Evolutionary conservation across 2,329 filamentous ascomycete genomes (phyloP), one percentile per base, ranked within the genome.

Genomic region (Pseudocercospora fuligena): DNA sequence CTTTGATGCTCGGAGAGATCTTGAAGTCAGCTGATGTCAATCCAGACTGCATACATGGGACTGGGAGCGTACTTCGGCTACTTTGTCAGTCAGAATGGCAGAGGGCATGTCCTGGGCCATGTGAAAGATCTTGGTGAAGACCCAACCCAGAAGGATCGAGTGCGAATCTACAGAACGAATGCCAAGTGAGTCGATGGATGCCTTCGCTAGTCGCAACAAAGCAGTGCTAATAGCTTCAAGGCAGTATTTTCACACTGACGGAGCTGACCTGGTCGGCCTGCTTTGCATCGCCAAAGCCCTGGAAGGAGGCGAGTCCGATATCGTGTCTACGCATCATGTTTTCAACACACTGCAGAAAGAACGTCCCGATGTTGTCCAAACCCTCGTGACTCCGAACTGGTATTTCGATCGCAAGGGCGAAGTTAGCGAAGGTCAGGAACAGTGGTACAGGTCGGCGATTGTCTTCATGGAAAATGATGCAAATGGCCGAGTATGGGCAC

Each of bases 351-450:
- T 97, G 51, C 91, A 93, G 76, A 79, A 79, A 31, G 88, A 94
- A 76, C 85, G 92, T 25, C 92, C 92, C 0, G 92, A 94, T 74
- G 90, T 96, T 1, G 89, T 92, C 0, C 88, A 91, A 78, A 84
- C 89, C 5, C 83, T 97, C 62, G 90, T 91, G 0, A 81, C 89
- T 76, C 92, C 93, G 0, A 88, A 93, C 69, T 97, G 93, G 93
- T 95, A 96, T 82, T 94, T 96, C 78, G 93, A 97, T 80, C 90
- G 93, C 64, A 97, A 97, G 82, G 93, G 93, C 14, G 93, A 97
- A 82, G 88, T 87, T 1, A 91, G 88, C 31, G 81, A 84, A n/a
- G 92, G 92, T 11, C 85, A 96, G 79, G 87, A 94, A 60, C 73
- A 70, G 23, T 77, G 72, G 61, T 73, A 67, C 62, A 60, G 65